Conservation (phyloP, 345 rosid species). For the Syzygium grande region DNA sequence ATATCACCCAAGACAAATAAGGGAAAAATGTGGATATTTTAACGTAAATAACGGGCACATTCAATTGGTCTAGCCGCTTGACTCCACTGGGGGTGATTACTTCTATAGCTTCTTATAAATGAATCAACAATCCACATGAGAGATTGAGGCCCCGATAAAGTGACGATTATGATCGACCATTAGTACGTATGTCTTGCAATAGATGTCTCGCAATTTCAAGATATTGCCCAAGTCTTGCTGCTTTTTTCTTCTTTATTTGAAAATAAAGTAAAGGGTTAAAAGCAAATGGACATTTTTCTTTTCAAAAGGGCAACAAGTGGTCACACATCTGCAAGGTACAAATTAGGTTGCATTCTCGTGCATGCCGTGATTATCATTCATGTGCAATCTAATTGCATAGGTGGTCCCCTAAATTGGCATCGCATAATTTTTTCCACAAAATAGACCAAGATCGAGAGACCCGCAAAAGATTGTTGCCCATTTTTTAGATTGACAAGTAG, state of each 20-base stretch:
- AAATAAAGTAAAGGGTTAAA: background rate
- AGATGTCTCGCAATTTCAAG: background rate
- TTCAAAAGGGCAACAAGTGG: background rate
- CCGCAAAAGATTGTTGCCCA: too few species aligned
- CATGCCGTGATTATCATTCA: too few species aligned
- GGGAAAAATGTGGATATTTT: background rate
- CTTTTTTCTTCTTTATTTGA: rapidly evolving
- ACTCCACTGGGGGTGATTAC: background rate
- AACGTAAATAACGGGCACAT: rapidly evolving
- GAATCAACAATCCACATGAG: background rate
- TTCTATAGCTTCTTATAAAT: background rate
- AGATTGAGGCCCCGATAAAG: background rate
- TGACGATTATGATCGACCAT: background rate
- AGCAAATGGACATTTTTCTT: background rate
- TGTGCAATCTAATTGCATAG: too few species aligned
- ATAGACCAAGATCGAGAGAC: too few species aligned
- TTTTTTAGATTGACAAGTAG: too few species aligned
- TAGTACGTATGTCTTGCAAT: background rate
- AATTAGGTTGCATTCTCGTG: too few species aligned
- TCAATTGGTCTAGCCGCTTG: background rate
- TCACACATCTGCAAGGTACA: background rate
- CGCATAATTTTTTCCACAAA: too few species aligned
- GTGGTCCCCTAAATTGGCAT: too few species aligned
- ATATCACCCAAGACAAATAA: too few species aligned
- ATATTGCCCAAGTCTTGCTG: background rate